Base-by-base conservation (phyloP, 331 rosid genomes). In the Acacia pycnantha region DNA sequence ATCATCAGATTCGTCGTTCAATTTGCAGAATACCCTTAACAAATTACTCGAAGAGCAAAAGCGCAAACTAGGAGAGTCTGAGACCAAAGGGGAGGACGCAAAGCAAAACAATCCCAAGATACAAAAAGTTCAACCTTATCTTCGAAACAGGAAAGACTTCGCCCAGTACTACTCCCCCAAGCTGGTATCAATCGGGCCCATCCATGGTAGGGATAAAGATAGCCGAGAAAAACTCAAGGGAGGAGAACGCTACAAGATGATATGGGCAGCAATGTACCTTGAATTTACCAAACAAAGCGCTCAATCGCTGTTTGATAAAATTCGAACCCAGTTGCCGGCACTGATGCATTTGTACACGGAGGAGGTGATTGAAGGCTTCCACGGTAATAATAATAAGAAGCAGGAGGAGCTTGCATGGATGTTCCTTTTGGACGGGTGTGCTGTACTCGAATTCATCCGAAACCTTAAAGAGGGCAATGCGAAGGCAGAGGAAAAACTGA, bases 371-470 rank as follows among this genome's bases (percentile, higher is more conserved):
- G 7, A 22, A 46, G 71, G 67, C 54, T 37, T 26, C 73, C 19
- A 2, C 8, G 4, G 27, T 24, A 35, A 35, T 4, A 35, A 35
- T 43, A 10, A 44, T 44, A 11, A 44, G 3, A 11, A 0, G 0
- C 53, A 67, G 12, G 65, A 78, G 16, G 47, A 35, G 10, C 51
- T 82, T 2, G 7, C 29, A 0, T 77, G 83, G 85, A 70, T 76
- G 58, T 70, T 84, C 6, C 43, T 84, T 37, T 61, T 82, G 24
- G 85, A 85, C 56, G 85, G 83, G 6, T 85, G 85, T 47, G 15
- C 85, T 54, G 65, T 82, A 3, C 61, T 81, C 11, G 35, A 66
- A 9, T 68, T 84, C 40, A 27, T 80, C 48, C 13, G 48, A 2
- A 9, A 44, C 70, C 37, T 50, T 0, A n/a, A 21, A 16, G 53